phyloP scores from a whole-genome alignment of 2,329 filamentous ascomycete genomes.

The Xylariaceae sp. region DNA sequence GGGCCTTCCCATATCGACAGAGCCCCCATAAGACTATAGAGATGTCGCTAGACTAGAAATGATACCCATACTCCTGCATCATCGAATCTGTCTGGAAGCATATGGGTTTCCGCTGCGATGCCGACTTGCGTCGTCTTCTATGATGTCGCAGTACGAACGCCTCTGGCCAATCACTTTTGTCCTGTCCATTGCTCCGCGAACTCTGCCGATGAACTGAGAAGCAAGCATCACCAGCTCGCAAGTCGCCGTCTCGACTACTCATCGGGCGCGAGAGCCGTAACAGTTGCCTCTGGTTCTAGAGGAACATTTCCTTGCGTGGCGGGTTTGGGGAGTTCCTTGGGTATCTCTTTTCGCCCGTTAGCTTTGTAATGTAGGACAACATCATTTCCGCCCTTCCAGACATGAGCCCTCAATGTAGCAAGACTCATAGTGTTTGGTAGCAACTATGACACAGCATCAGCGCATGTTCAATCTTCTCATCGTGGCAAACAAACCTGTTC shows the following conservation, averaged over 20 bases:
- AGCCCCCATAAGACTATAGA: constrained; percentile 3
- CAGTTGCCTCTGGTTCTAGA: constrained; percentile 11
- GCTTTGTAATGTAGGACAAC: constrained; percentile 86
- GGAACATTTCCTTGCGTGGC: constrained; percentile 15
- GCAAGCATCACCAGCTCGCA: no score
- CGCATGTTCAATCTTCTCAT: no score
- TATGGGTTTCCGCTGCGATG: no score
- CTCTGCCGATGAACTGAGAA: no score
- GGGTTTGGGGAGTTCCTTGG: constrained; percentile 29
- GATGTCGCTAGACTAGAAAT: constrained; percentile 24
- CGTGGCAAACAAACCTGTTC: constrained; percentile 66
- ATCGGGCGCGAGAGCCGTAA: neutral
- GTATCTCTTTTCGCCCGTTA: constrained; percentile 73
- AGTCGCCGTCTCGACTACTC: no score
- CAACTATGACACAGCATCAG: constrained; percentile 38
- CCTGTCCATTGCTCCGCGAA: no score
- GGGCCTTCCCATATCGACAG: neutral
- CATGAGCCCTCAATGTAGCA: constrained; percentile 83
- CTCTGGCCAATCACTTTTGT: no score
- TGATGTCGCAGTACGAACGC: no score
- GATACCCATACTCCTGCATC: constrained; percentile 19
- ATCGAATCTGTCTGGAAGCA: no score
- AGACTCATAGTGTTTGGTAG: constrained; percentile 83
- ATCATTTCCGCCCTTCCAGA: constrained; percentile 95
- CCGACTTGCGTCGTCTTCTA: no score